These are phyloP conservation scores for Taphrina confusa DNA, from an alignment of 1,139 yeast species.

Conservation along the genomic window DNA sequence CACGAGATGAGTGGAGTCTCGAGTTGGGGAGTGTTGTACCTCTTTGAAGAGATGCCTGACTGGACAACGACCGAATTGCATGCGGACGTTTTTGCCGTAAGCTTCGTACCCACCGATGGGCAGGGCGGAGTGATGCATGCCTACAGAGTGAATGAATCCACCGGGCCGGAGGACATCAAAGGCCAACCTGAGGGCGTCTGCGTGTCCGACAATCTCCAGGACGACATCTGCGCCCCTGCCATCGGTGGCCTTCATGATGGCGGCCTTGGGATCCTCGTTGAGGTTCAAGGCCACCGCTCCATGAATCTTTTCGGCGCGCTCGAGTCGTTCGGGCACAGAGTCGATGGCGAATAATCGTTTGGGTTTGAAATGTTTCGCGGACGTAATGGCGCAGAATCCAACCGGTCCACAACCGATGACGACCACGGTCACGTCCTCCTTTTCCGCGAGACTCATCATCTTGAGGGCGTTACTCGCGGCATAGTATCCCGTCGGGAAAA, in stretches of 20 bases:
- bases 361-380: constrained; percentile 53
- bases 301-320: constrained; percentile 50
- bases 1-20: constrained; percentile 46
- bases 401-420: constrained; percentile 70
- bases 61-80: constrained; percentile 23
- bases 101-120: constrained; percentile 64
- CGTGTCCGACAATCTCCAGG: constrained; percentile 60
- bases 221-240: constrained; percentile 58
- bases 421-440: constrained; percentile 42
- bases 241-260: constrained; percentile 47
- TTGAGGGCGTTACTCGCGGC: constrained; percentile 56
- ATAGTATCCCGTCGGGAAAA: constrained; percentile 61
- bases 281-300: constrained; percentile 55
- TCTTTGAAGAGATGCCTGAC: constrained; percentile 16
- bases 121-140: constrained; percentile 62
- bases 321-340: constrained; percentile 54
- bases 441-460: constrained; percentile 42
- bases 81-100: constrained; percentile 46
- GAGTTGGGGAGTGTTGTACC: constrained; percentile 43
- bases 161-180: constrained; percentile 60
- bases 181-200: constrained; percentile 55
- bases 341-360: constrained; percentile 54
- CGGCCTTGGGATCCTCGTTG: constrained; percentile 44
- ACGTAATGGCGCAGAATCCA: constrained; percentile 58
- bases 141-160: constrained; percentile 62